Evolutionary conservation across 129 eudicot genomes (phyloP), one percentile per base, ranked within the genome.

Genomic region (Daucus carota): DNA sequence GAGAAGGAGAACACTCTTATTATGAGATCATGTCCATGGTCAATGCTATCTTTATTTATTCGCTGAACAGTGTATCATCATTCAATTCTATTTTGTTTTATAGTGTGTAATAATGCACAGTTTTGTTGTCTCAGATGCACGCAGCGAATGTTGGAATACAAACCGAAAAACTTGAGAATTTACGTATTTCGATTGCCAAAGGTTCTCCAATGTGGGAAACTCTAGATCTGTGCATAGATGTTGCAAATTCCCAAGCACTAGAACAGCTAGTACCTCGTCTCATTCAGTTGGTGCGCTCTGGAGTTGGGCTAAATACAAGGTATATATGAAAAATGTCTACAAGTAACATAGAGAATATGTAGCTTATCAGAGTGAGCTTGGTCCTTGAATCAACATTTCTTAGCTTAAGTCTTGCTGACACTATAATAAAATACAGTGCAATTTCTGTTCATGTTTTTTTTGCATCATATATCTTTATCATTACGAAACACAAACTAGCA

Each of bases 151-250:
- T 85, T 78, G 98, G 98, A 32, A 89, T 94, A 86, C 98, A 94
- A 80, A 81, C 92, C 26, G 98, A 94, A 76, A 94, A 94, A 83
- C 98, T 94, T 60, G 98, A 94, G 75, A 91, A 87, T 83, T 76
- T 94, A 57, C 90, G 98, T 41, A 86, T 94, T 54, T 91, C 98
- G 79, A 89, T 87, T 45, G 98, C 98, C 76, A 94, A 87, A 84
- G 87, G 97, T 74, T 94, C 98, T 83, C 93, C 98, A 63, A 82
- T 94, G 89, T 94, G 98, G 98, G 98, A 94, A 88, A 94, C 98
- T 62, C 92, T 94, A 75, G 90, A 91, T 70, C 66, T 87, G 70
- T 91, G 97, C 84, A 86, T 94, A 75, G 96, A 91, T 29, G 96
- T 79, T 62, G 92, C 87, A 70, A 97, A 94, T 73, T 83, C 88